Conservation (phyloP, 75 land plant genomes). For the Pinus albicaulis region DNA sequence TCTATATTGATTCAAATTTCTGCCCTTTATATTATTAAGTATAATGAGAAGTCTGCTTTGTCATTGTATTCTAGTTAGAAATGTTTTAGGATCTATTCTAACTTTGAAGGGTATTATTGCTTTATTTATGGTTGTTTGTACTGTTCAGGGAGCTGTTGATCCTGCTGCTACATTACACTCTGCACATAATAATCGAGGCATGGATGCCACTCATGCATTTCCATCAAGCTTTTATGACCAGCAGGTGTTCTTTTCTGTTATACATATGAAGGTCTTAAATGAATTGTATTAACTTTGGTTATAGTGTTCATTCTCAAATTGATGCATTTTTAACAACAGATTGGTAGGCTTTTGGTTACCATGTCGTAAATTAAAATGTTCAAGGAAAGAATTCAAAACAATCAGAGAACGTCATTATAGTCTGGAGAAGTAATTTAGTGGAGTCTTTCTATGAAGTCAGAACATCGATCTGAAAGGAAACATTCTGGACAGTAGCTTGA, state of each 20-base stretch:
- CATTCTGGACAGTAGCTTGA: neutral
- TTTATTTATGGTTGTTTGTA: no score
- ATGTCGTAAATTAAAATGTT: neutral
- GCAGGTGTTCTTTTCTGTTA: neutral
- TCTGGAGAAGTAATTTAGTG: neutral
- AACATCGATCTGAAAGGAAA: neutral
- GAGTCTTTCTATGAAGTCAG: neutral
- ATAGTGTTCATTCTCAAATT: neutral
- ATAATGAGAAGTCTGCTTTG: neutral
- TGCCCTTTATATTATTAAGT: no score
- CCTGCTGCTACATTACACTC: slow-evolving; percentile 5
- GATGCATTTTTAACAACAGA: neutral
- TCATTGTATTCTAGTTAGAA: neutral
- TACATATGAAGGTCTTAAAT: neutral
- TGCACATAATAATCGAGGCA: neutral
- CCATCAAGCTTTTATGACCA: neutral
- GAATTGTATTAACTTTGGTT: neutral
- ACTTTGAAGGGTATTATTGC: neutral
- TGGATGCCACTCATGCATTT: slow-evolving; percentile 2
- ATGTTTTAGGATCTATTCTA: neutral
- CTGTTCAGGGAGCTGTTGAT: neutral
- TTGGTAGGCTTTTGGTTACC: neutral
- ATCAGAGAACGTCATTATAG: neutral
- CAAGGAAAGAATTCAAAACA: neutral
- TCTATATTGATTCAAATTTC: neutral